A percentile compares a stretch with the other conserved stretches of the same genome.
Evolutionary conservation across 805 yeast genomes (phyloP).

Genomic region (Hanseniaspora guilliermondii): DNA sequence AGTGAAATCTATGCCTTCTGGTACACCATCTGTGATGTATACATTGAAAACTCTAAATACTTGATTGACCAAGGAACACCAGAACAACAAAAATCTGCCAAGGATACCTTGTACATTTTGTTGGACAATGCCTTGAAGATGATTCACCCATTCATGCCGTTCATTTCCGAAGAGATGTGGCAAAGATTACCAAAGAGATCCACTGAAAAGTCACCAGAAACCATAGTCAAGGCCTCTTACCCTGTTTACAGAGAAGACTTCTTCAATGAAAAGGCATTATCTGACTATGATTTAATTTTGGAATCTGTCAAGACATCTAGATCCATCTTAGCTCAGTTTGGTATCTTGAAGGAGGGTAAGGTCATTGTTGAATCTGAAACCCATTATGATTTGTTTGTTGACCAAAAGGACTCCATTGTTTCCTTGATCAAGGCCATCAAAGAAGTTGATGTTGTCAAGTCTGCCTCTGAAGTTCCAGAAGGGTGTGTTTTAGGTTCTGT

Average conservation of each 20-base stretch:
- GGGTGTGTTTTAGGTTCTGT: conserved; percentile 85
- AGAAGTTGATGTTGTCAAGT: conserved; percentile 50
- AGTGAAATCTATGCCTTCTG: conserved; percentile 83
- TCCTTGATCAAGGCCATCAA: conserved; percentile 86
- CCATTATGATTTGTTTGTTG: conserved; percentile 40
- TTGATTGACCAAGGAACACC: conserved; percentile 84
- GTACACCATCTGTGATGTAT: conserved; percentile 93
- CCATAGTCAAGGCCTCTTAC: conserved; percentile 70
- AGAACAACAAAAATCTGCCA: conserved; percentile 76
- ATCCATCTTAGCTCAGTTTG: conserved; percentile 82
- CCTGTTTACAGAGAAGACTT: conserved; percentile 55
- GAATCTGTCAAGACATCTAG: conserved; percentile 83
- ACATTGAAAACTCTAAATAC: conserved; percentile 92
- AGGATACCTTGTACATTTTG: conserved; percentile 85
- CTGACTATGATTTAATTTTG: conserved; percentile 72
- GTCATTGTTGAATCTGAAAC: conserved; percentile 63
- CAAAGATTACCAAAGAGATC: conserved; percentile 89
- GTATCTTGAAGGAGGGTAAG: conserved; percentile 76
- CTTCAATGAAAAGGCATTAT: conserved; percentile 51
- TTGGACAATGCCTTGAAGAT: conserved; percentile 80
- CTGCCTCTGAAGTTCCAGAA: conserved; percentile 51
- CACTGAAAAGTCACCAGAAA: conserved; percentile 43
- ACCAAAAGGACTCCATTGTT: conserved; percentile 76
- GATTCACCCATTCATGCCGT: conserved; percentile 98
- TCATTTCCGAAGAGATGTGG: conserved; percentile 95